Percentiles rank a stretch among this genome's conserved stretches.
Evolutionary conservation across 768 basidiomycete species (phyloP).

Genomic region (Tulasnella sp.): DNA sequence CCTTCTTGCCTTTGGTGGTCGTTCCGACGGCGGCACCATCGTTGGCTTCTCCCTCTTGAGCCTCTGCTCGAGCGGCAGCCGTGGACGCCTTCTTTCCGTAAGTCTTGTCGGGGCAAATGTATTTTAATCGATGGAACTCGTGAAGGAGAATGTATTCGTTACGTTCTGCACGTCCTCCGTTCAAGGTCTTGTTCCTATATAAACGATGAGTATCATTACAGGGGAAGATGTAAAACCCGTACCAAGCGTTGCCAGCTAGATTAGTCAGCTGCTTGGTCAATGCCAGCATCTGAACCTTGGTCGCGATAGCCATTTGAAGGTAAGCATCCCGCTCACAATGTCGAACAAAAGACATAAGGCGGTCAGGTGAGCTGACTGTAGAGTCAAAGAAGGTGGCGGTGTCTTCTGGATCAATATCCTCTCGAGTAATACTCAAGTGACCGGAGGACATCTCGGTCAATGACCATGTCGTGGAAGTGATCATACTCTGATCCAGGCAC

Average conservation of each 20-base stretch:
- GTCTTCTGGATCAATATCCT: conserved; percentile 95
- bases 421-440: conserved; percentile 70
- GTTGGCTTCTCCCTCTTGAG: conserved; percentile 41
- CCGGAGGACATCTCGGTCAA: conserved; percentile 92
- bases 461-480: conserved; percentile 95
- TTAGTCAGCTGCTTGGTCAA: conserved; percentile 89
- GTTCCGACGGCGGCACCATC: conserved; percentile 30
- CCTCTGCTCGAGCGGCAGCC: conserved; percentile 31
- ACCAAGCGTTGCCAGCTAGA: conserved; percentile 96
- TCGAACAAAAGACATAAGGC: conserved; percentile 73
- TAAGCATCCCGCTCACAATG: conserved; percentile 95
- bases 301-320: conserved; percentile 92
- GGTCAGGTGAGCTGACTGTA: conserved; percentile 57
- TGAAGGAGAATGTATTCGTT: conserved; percentile 98
- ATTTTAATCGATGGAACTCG: conserved; percentile 92
- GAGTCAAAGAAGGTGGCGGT: conserved; percentile 84
- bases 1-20: conserved; percentile 53
- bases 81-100: conserved; percentile 59
- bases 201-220: neutral
- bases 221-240: conserved; percentile 21
- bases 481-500: conserved; percentile 62
- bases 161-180: conserved; percentile 94
- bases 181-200: conserved; percentile 90
- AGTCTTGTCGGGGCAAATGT: conserved; percentile 89
- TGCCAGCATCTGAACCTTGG: conserved; percentile 87